phyloP scores from a whole-genome alignment of 2,329 filamentous ascomycete species.

The Trichoderma aggressivum region DNA sequence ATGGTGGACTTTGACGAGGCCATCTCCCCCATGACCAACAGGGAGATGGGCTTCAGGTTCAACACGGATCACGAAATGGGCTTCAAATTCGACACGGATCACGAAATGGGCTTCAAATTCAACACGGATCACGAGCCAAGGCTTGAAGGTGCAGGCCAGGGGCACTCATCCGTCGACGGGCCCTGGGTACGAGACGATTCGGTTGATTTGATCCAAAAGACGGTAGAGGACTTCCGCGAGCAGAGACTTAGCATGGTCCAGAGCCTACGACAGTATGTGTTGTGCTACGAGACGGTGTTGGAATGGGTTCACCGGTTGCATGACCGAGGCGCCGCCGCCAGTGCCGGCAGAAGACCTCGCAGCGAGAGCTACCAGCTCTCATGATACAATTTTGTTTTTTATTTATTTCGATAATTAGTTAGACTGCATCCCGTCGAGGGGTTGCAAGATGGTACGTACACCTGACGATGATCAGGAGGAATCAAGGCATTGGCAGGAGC shows the following conservation, averaged over 20 bases:
- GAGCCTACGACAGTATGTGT: conserved; percentile 84
- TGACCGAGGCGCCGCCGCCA: conserved; percentile 28
- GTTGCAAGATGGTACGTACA: not conserved
- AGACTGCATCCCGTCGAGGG: not conserved
- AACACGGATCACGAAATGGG: conserved; percentile 21
- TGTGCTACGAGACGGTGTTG: conserved; percentile 92
- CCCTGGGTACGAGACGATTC: conserved; percentile 68
- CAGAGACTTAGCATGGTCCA: conserved; percentile 97
- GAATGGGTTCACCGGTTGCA: conserved; percentile 70
- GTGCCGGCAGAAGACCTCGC: conserved; percentile 25
- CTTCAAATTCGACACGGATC: conserved; percentile 23
- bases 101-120: conserved; percentile 25
- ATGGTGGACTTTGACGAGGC: conserved; percentile 39
- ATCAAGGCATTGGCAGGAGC: not conserved
- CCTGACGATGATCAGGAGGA: not conserved
- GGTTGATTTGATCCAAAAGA: conserved; percentile 77
- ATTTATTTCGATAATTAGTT: not conserved
- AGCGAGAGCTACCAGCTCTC: conserved; percentile 34
- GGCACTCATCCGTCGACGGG: conserved; percentile 39
- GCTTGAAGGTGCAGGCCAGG: conserved; percentile 19
- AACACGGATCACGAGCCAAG: conserved; percentile 21
- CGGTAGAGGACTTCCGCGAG: conserved; percentile 83
- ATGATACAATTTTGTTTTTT: conserved; percentile 6
- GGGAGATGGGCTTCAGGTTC: conserved; percentile 25
- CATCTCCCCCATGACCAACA: conserved; percentile 29